Percentiles rank a stretch among this genome's conserved stretches.
Conservation (phyloP, 345 rosid genomes). For the Aquilaria sinensis region DNA sequence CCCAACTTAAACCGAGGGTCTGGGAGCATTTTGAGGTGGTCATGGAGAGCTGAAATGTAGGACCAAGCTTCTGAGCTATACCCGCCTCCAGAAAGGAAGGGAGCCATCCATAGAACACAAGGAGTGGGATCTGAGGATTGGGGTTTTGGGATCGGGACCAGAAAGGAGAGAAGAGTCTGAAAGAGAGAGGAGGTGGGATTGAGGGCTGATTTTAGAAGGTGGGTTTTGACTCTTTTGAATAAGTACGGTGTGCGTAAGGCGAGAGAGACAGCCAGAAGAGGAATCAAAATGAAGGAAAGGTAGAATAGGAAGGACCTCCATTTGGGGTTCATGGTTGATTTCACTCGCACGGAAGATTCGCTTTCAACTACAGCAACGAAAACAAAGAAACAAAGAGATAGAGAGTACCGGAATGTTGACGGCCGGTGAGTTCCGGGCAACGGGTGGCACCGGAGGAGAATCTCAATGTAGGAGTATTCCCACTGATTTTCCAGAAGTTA, state of each 20-base stretch:
- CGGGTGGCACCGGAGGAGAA: not conserved
- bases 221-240: constrained; percentile 18
- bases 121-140: constrained; percentile 18
- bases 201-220: constrained; percentile 30
- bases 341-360: too few relatives aligned
- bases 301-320: constrained; percentile 27
- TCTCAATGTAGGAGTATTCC: too few relatives aligned
- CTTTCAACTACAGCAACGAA: not conserved
- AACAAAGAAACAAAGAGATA: not conserved
- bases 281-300: constrained; percentile 31
- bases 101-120: constrained; percentile 94
- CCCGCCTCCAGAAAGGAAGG: constrained; percentile 91
- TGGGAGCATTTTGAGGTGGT: constrained; percentile 26
- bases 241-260: constrained; percentile 28
- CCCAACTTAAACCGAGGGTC: constrained; percentile 45
- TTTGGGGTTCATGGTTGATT: constrained; percentile 16
- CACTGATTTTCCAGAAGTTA: too few relatives aligned
- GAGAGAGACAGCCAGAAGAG: constrained; percentile 40
- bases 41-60: constrained; percentile 49
- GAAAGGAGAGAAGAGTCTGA: constrained; percentile 19
- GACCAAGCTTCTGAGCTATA: constrained; percentile 94
- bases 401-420: constrained; percentile 2
- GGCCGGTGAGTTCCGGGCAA: too few relatives aligned
- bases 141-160: constrained; percentile 13
- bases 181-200: constrained; percentile 24